Base-by-base conservation (phyloP, 2,329 filamentous ascomycete genomes). In the Fusarium veterinarium region DNA sequence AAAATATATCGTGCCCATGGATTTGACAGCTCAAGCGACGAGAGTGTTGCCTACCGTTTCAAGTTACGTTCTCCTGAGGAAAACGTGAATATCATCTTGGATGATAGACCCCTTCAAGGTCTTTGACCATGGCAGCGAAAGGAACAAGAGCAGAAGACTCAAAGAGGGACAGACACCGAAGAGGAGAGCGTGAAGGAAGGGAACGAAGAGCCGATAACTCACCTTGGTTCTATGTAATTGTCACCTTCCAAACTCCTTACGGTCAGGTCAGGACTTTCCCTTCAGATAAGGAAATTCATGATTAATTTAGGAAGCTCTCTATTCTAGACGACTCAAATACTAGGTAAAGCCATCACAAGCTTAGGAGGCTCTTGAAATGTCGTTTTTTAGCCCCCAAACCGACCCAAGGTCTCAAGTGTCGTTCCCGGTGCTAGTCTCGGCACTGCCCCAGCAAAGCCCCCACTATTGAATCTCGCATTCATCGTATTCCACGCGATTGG, bases 381-480 rank as follows among this genome's bases (percentile, higher is more conserved):
- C 30, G 33, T 33, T 25, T 49, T 30, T 35, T 25, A 51, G 30
- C 35, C 58, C 23, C 30, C 28, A 60, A 48, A 48, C 25, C 17
- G n/a, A 51, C 30, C 19, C 48, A 35, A 35, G 48, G n/a, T 35
- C 46, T 23, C 48, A 14, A 51, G 48, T 35, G n/a, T 51, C 9
- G n/a, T 33, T 51, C 30, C 28, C 8, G 6, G 46, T 19, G n/a
- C 30, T 46, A 48, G 46, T 48, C 42, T 48, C 30, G 69, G 48
- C 67, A 67, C 67, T 30, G 70, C 75, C 69, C 62, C 72, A 60
- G 37, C 58, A 58, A 60, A 65, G 67, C 41, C 49, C 51, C 64
- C 64, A 46, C 64, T 74, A 67, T 76, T 72, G 68, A 60, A 60
- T 73, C 71, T 79, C 77, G 78, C 76, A 73, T 78, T 78, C 76